Evolutionary conservation across 257 asterid species (phyloP).

Genomic region (Capsicum pubescens): DNA sequence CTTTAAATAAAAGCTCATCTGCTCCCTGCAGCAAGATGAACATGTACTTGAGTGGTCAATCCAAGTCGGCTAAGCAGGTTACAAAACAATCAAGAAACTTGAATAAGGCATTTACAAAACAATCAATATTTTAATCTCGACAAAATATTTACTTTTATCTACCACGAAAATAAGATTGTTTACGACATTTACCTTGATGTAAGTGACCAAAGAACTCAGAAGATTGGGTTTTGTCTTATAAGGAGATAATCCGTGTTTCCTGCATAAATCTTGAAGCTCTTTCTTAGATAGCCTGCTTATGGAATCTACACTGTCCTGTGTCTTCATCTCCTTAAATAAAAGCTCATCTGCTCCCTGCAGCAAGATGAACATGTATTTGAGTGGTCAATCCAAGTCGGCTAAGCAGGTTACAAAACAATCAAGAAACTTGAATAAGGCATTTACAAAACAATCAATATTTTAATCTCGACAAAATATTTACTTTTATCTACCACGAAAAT

Average conservation of each 20-base stretch:
- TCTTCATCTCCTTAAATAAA: not conserved
- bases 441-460: not conserved
- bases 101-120: too few species aligned
- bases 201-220: too few species aligned
- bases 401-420: not conserved
- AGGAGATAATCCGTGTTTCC: too few species aligned
- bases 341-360: not conserved
- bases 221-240: too few species aligned
- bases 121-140: too few species aligned
- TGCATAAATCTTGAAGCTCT: too few species aligned
- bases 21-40: conserved; percentile 13
- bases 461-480: not conserved
- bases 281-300: too few species aligned
- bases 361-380: not conserved
- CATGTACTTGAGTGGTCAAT: not conserved
- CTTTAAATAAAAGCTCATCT: not conserved
- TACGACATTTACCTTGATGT: too few species aligned
- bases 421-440: not conserved
- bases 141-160: too few species aligned
- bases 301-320: not conserved
- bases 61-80: not conserved
- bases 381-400: not conserved
- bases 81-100: too few species aligned
- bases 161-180: too few species aligned
- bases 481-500: not conserved